Base-by-base conservation (phyloP, 208 protist species). In the Trypanosoma avium region DNA sequence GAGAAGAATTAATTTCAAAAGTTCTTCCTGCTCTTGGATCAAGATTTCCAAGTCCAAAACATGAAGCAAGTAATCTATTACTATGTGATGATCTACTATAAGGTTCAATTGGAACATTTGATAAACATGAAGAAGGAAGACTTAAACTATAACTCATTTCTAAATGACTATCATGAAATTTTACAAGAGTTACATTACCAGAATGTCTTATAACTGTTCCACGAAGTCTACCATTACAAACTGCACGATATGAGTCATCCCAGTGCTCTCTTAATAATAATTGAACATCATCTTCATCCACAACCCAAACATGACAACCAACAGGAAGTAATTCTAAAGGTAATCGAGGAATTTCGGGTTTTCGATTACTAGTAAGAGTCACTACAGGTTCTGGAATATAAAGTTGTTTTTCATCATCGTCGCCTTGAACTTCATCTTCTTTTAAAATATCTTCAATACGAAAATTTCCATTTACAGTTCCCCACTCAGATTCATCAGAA, bases 281-380 rank as follows among this genome's bases (percentile, higher is more conserved):
- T 36, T 81, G 67, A n/a, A 92, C 85, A 57, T 92, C 85, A 12
- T 92, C 82, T 70, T 90, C 85, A 71, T 94, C 88, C 1, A 78
- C 77, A 21, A 90, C 79, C 88, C 88, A 94, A 35, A 94, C 88
- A 36, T 24, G 63, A 26, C 58, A 66, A 0, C 85, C 85, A 45
- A 62, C 4, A 21, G 75, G 75, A 30, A 92, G 58, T 3, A 71
- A 58, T 33, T 77, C 76, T 26, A 67, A 35, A 6, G 56, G 33
- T 32, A 83, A 65, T 26, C 76, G 82, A 19, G 84, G 88, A 63
- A 92, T 67, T 8, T 54, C 21, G 3, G 81, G 78, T 30, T 74
- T 54, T 33, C 74, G 50, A 22, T 65, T 47, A 19, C 65, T 54
- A 13, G 46, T 55, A 24, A 92, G 52, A 9, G 75, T 60, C 43